phyloP scores from a whole-genome alignment of 176 grass and related monocot species.

The Thinopyrum elongatum region DNA sequence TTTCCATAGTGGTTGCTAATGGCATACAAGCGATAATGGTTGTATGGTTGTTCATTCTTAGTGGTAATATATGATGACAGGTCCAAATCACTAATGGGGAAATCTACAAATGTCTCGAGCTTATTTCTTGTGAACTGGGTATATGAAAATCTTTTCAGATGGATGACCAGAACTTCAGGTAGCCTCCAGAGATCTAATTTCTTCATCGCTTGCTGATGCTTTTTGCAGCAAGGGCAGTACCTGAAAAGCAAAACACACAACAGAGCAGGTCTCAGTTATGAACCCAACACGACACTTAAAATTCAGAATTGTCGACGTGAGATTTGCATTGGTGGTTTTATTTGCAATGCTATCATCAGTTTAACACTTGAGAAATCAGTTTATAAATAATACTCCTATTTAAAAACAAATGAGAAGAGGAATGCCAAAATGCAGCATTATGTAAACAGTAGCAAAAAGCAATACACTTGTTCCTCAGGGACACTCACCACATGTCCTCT shows the following conservation, averaged over 20 bases:
- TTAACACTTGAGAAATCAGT: neutral
- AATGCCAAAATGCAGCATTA: slow-evolving; percentile 1
- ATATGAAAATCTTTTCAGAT: slow-evolving; percentile 92
- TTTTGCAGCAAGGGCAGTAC: slow-evolving; percentile 91
- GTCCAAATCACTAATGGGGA: slow-evolving; percentile 73
- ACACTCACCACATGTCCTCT: slow-evolving; percentile 88
- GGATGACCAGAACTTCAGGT: slow-evolving; percentile 88
- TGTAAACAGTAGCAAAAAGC: slow-evolving; percentile 39
- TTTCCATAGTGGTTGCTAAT: slow-evolving; percentile 90
- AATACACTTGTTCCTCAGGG: slow-evolving; percentile 24
- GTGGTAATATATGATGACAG: slow-evolving; percentile 58
- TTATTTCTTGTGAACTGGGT: slow-evolving; percentile 86
- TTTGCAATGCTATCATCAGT: neutral
- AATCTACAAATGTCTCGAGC: slow-evolving; percentile 88
- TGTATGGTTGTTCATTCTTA: slow-evolving; percentile 36
- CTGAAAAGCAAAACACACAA: slow-evolving; percentile 42
- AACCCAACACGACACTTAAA: slow-evolving; percentile 20
- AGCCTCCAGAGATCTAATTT: slow-evolving; percentile 95
- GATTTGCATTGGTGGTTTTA: neutral
- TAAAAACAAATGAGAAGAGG: slow-evolving; percentile 8
- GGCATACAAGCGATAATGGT: slow-evolving; percentile 69
- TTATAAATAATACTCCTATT: slow-evolving; percentile 4
- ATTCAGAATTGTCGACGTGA: slow-evolving; percentile 14
- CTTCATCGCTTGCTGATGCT: slow-evolving; percentile 86
- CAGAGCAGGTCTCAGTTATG: slow-evolving; percentile 13